These are phyloP conservation scores for Mycena belliarum DNA, from an alignment of 768 basidiomycete species.

Conservation along the genomic window DNA sequence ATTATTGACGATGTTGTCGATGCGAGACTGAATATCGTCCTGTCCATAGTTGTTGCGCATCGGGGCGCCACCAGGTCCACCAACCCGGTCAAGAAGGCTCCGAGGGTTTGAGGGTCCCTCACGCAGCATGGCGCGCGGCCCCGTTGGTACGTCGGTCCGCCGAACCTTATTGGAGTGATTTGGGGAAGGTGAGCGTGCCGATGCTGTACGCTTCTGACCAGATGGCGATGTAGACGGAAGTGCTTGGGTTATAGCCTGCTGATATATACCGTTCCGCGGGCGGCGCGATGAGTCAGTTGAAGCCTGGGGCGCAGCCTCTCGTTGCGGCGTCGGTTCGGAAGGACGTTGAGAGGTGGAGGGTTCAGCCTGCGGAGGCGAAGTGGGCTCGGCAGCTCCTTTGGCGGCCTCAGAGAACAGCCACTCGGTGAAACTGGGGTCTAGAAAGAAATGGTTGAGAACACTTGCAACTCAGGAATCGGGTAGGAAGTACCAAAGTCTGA, in stretches of 20 bases:
- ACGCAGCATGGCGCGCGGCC: slow-evolving; percentile 80
- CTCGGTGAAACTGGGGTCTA: slow-evolving; percentile 82
- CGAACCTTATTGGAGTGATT: slow-evolving; percentile 69
- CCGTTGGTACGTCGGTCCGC: slow-evolving; percentile 78
- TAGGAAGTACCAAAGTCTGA: slow-evolving; percentile 66
- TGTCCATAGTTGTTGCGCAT: slow-evolving; percentile 40
- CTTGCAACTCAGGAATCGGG: background rate
- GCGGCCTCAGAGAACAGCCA: slow-evolving; percentile 86
- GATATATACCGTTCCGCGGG: slow-evolving; percentile 63
- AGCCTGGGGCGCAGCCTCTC: slow-evolving; percentile 12
- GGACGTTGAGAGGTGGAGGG: slow-evolving; percentile 37
- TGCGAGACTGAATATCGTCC: slow-evolving; percentile 78
- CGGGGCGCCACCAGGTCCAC: slow-evolving; percentile 47
- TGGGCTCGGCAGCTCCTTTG: slow-evolving; percentile 62
- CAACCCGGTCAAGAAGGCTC: slow-evolving; percentile 83
- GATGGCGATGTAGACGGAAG: slow-evolving; percentile 49
- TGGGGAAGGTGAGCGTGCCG: slow-evolving; percentile 68
- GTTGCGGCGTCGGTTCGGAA: slow-evolving; percentile 23
- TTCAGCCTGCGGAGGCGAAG: slow-evolving; percentile 39
- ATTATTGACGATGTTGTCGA: slow-evolving; percentile 72
- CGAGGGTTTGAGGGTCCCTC: slow-evolving; percentile 40
- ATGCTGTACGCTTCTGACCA: slow-evolving; percentile 65
- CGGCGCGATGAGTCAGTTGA: slow-evolving; percentile 32
- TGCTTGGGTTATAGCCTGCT: slow-evolving; percentile 72
- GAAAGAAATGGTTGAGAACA: slow-evolving; percentile 19